Evolutionary conservation across 495 filamentous ascomycete species (phyloP).

Genomic region (Saxispiralis lemnorum): DNA sequence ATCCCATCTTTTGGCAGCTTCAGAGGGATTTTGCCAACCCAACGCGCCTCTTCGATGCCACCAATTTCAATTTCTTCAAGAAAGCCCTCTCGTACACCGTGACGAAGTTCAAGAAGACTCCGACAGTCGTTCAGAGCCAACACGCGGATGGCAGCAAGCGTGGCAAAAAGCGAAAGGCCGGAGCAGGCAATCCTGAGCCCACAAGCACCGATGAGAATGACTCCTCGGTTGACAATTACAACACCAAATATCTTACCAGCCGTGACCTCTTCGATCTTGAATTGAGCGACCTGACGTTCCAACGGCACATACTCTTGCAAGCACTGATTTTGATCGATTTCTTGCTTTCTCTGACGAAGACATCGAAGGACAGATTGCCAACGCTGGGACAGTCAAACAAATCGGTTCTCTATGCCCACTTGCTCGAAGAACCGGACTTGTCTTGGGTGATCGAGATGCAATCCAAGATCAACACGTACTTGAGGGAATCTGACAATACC

Average conservation of each 20-base stretch:
- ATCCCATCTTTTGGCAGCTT: slow-evolving; percentile 85
- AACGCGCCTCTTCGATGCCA: slow-evolving; percentile 52
- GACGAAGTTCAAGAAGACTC: slow-evolving; percentile 57
- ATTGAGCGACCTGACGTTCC: slow-evolving; percentile 83
- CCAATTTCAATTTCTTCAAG: slow-evolving; percentile 62
- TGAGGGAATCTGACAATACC: slow-evolving; percentile 39
- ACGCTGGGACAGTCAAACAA: slow-evolving; percentile 42
- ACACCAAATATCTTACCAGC: slow-evolving; percentile 92
- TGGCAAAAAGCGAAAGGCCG: slow-evolving; percentile 56
- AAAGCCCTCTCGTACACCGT: slow-evolving; percentile 59
- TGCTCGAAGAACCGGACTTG: slow-evolving; percentile 64
- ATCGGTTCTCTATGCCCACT: slow-evolving; percentile 66
- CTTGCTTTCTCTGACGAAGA: slow-evolving; percentile 68
- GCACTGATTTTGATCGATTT: slow-evolving; percentile 87
- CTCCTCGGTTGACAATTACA: slow-evolving; percentile 58
- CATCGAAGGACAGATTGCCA: slow-evolving; percentile 58
- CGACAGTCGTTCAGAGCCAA: slow-evolving; percentile 46
- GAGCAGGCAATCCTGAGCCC: slow-evolving; percentile 40
- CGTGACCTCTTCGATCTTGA: slow-evolving; percentile 89
- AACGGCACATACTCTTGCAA: slow-evolving; percentile 84
- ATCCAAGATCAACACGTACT: slow-evolving; percentile 54
- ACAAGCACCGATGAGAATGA: slow-evolving; percentile 45
- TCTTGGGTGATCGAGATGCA: slow-evolving; percentile 67
- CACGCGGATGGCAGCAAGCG: slow-evolving; percentile 41
- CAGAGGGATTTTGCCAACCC: slow-evolving; percentile 87